A percentile compares a stretch with the other conserved stretches of the same genome.
These are phyloP conservation scores for Calonectria fujianensis DNA, from an alignment of 2,329 filamentous ascomycete species.

Conservation along the genomic window DNA sequence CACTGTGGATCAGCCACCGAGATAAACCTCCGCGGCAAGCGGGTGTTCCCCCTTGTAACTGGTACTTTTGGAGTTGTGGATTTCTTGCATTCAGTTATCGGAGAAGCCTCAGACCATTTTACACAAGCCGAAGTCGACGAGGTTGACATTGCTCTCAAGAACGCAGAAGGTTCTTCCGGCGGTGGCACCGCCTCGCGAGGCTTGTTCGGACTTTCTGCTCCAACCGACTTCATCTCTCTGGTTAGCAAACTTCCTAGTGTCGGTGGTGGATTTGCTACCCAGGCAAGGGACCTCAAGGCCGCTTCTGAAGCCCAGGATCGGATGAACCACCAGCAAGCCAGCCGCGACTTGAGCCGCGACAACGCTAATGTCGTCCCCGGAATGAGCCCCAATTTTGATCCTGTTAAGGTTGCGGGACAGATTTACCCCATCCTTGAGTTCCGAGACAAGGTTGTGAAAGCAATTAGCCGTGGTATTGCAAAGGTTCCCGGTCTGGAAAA, in stretches of 20 bases:
- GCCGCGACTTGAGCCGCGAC: slow-evolving; percentile 61
- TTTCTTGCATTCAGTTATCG: slow-evolving; percentile 86
- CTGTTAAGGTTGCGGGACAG: slow-evolving; percentile 83
- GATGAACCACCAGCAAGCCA: slow-evolving; percentile 66
- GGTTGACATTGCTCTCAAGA: slow-evolving; percentile 83
- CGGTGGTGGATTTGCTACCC: slow-evolving; percentile 78
- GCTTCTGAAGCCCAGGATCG: slow-evolving; percentile 78
- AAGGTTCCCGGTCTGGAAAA: slow-evolving; percentile 94
- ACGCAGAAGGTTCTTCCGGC: slow-evolving; percentile 73
- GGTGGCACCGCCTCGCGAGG: slow-evolving; percentile 63
- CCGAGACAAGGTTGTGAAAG: slow-evolving; percentile 93
- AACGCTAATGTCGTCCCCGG: slow-evolving; percentile 80
- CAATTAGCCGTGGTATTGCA: slow-evolving; percentile 88
- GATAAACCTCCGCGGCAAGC: slow-evolving; percentile 77
- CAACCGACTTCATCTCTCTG: slow-evolving; percentile 80
- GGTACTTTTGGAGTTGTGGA: slow-evolving; percentile 86
- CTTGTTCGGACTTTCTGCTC: slow-evolving; percentile 63
- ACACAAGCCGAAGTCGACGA: slow-evolving; percentile 90
- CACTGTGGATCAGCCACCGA: slow-evolving; percentile 82
- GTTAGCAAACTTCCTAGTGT: slow-evolving; percentile 84
- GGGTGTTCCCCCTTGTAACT: slow-evolving; percentile 84
- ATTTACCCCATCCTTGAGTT: slow-evolving; percentile 98
- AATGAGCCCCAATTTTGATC: slow-evolving; percentile 85
- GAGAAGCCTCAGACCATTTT: slow-evolving; percentile 88
- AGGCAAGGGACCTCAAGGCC: slow-evolving; percentile 78